phyloP scores from a whole-genome alignment of 148 eudicot species.

The Cornus controversa region DNA sequence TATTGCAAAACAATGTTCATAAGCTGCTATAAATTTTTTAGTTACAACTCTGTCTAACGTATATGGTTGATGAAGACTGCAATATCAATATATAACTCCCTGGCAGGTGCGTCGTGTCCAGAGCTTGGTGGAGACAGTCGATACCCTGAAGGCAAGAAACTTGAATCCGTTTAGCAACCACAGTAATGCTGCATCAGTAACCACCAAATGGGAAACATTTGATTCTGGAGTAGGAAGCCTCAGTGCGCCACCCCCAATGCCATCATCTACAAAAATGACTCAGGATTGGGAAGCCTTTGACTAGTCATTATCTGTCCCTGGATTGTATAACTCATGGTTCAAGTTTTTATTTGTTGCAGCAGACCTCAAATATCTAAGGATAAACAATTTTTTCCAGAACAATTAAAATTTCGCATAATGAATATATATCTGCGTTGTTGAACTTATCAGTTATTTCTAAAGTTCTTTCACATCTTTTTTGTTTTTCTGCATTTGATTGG shows the following conservation, averaged over 20 bases:
- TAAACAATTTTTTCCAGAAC: neutral
- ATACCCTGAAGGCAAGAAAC: slow-evolving; percentile 55
- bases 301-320: slow-evolving; percentile 10
- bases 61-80: neutral
- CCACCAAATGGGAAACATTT: slow-evolving; percentile 54
- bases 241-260: slow-evolving; percentile 29
- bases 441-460: neutral
- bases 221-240: slow-evolving; percentile 44
- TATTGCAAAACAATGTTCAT: neutral
- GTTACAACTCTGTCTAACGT: neutral
- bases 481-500: neutral
- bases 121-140: slow-evolving; percentile 63
- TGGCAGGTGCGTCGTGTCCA: slow-evolving; percentile 79
- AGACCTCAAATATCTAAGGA: neutral
- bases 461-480: neutral
- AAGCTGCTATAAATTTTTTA: neutral
- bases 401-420: neutral
- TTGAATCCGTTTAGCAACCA: slow-evolving; percentile 32
- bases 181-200: slow-evolving; percentile 30
- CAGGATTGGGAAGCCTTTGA: slow-evolving; percentile 45
- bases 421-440: neutral
- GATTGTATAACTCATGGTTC: neutral
- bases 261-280: slow-evolving; percentile 52
- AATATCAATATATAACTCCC: neutral
- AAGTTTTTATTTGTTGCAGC: neutral